Percentiles rank a stretch among this genome's conserved stretches.
Evolutionary conservation across 1,284 basidiomycete genomes (phyloP).

Genomic region (Apiotrichum brassicae): DNA sequence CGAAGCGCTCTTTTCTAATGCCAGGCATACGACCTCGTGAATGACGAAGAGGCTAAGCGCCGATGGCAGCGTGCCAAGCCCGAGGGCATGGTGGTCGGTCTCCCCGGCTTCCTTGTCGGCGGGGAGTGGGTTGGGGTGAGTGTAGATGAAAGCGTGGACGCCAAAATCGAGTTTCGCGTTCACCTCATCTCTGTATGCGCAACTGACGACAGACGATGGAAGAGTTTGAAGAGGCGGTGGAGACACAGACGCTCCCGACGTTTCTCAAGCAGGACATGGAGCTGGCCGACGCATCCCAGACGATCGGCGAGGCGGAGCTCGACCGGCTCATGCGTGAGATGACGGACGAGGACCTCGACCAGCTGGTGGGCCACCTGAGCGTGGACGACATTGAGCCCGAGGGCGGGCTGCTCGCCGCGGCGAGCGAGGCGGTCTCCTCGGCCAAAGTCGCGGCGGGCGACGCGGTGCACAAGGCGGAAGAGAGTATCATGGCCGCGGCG

Average conservation of each 20-base stretch:
- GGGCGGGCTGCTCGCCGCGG: not conserved
- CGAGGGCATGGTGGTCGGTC: conserved; percentile 33
- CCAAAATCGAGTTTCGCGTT: no score
- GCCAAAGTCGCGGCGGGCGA: not conserved
- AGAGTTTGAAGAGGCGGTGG: conserved; percentile 44
- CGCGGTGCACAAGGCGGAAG: not conserved
- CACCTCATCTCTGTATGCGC: no score
- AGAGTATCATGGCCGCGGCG: not conserved
- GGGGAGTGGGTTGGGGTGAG: conserved; percentile 46
- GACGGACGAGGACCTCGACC: conserved; percentile 38
- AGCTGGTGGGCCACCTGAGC: conserved; percentile 33
- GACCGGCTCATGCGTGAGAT: conserved; percentile 42
- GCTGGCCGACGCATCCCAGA: conserved; percentile 20
- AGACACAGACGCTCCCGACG: conserved; percentile 29
- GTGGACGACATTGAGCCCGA: conserved; percentile 11
- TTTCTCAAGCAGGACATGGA: conserved; percentile 42
- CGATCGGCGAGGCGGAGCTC: conserved; percentile 39
- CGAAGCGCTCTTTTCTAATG: no score
- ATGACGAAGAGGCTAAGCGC: conserved; percentile 42
- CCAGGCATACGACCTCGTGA: conserved; percentile 35
- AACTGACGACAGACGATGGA: conserved; percentile 45
- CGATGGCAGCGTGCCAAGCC: conserved; percentile 44
- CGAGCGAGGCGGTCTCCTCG: not conserved
- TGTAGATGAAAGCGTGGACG: no score
- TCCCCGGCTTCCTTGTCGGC: conserved; percentile 44